Evolutionary conservation across 176 grass and related monocot genomes (phyloP).

Genomic region (Bothriochloa decipiens): DNA sequence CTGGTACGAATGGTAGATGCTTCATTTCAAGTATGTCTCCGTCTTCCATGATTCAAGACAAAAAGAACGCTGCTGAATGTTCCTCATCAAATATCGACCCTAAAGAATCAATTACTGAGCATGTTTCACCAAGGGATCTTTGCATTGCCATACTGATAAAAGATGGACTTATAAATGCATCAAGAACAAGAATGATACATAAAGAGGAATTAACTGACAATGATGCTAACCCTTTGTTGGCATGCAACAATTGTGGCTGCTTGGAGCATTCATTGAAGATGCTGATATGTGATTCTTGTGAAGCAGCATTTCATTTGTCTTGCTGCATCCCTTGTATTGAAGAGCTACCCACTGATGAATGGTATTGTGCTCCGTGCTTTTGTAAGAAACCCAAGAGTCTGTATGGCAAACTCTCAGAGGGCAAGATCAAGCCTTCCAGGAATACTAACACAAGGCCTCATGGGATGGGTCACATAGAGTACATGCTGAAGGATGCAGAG

Average conservation of each 20-base stretch:
- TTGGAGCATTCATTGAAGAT: constrained; percentile 65
- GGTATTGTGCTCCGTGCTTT: constrained; percentile 79
- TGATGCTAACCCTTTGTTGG: constrained; percentile 46
- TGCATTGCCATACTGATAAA: constrained; percentile 74
- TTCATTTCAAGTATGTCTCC: constrained; percentile 40
- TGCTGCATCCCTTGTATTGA: constrained; percentile 62
- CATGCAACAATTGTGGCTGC: constrained; percentile 62
- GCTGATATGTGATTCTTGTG: constrained; percentile 92
- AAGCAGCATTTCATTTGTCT: constrained; percentile 82
- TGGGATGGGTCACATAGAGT: constrained; percentile 65
- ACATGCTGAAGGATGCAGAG: constrained; percentile 63
- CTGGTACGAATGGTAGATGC: constrained; percentile 33
- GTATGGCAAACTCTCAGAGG: constrained; percentile 47
- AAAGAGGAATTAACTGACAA: constrained; percentile 33
- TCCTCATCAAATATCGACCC: constrained; percentile 48
- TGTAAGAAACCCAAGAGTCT: constrained; percentile 51
- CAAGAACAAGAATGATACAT: constrained; percentile 30
- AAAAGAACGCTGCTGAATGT: constrained; percentile 53
- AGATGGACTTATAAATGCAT: constrained; percentile 56
- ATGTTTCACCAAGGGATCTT: constrained; percentile 65
- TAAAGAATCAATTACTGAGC: constrained; percentile 42
- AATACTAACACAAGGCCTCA: constrained; percentile 47
- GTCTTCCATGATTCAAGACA: constrained; percentile 38
- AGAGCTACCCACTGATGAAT: constrained; percentile 51
- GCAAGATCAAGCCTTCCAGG: constrained; percentile 41